Conservation (phyloP, 2,329 filamentous ascomycete genomes). For the Fusarium udum region DNA sequence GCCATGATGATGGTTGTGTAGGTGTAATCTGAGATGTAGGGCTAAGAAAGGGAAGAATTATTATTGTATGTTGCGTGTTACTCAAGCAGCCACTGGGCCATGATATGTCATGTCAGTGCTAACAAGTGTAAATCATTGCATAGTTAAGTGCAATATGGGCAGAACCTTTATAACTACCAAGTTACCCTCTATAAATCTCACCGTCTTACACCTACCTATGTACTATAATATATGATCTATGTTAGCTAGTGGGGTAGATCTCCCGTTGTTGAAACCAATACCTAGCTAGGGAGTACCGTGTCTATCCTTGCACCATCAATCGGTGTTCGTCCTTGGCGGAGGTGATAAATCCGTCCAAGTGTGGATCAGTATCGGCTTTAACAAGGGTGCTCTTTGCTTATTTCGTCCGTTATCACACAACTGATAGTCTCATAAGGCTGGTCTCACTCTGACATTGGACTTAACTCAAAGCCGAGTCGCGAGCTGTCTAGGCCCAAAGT, state of each 20-base stretch:
- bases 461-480: constrained; percentile 42
- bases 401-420: background rate
- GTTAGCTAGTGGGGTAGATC: background rate
- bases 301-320: background rate
- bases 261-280: background rate
- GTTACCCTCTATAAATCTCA: background rate
- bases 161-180: background rate
- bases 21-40: background rate
- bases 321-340: background rate
- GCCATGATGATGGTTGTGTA: constrained; percentile 28
- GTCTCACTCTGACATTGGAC: constrained; percentile 22
- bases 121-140: background rate
- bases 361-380: constrained; percentile 4
- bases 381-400: background rate
- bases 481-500: constrained; percentile 21
- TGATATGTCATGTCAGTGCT: background rate
- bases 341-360: background rate
- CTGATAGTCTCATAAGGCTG: constrained; percentile 9
- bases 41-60: background rate
- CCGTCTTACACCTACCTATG: background rate
- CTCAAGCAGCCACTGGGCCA: background rate
- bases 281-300: background rate
- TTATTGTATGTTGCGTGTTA: background rate
- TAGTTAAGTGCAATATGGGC: background rate
- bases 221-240: background rate